Conservation (phyloP, 2,329 filamentous ascomycete species). For the Falciphora oryzae region DNA sequence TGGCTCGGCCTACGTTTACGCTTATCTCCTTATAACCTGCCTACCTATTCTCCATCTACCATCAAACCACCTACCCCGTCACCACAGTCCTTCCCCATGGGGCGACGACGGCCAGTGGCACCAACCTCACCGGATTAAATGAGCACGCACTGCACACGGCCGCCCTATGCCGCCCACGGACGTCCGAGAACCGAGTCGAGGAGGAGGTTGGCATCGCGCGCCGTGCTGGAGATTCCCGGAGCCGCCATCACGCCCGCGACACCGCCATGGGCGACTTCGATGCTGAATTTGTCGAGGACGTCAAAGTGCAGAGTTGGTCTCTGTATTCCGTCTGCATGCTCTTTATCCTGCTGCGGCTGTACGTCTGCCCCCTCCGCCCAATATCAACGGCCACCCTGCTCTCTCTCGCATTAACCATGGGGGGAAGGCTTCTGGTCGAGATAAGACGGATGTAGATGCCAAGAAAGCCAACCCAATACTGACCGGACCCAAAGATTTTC, state of each 20-base stretch:
- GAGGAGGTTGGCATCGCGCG: not conserved
- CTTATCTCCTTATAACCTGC: no score
- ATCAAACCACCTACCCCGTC: not conserved
- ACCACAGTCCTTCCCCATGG: not conserved
- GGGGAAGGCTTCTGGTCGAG: not conserved
- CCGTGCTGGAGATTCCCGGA: not conserved
- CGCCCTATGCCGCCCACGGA: not conserved
- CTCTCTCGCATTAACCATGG: no score
- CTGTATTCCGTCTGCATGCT: conserved; percentile 11
- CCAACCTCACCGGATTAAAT: not conserved
- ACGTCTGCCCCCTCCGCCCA: not conserved
- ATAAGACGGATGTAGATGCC: not conserved
- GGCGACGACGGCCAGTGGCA: not conserved
- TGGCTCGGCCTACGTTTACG: not conserved
- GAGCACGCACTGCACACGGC: not conserved
- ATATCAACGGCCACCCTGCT: not conserved
- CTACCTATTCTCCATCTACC: not conserved
- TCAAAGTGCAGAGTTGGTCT: conserved; percentile 13
- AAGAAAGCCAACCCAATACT: not conserved
- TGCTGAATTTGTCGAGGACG: conserved; percentile 4
- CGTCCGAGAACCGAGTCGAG: not conserved
- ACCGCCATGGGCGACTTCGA: conserved; percentile 11
- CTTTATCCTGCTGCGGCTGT: conserved; percentile 12
- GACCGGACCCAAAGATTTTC: not conserved
- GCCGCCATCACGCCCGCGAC: not conserved